Base-by-base conservation (phyloP, 306 rosid genomes). In the Hylodesmum podocarpum region DNA sequence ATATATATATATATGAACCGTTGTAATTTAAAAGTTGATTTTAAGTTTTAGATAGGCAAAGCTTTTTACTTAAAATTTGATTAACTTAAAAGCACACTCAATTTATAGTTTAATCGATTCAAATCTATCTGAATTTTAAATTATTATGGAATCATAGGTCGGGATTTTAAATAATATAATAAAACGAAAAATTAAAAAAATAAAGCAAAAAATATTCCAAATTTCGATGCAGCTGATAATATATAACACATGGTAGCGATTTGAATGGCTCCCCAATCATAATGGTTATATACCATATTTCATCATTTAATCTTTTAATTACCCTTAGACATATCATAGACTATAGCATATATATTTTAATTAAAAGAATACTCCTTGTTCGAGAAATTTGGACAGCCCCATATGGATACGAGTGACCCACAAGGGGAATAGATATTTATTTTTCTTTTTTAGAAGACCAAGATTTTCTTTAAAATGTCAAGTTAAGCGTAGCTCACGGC, bases 401-500 rank as follows among this genome's bases (percentile, higher is more conserved):
- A 80, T 76, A 82, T 80, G 84, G 84, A 77, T 70, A 68, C 72
- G 75, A 78, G 66, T 75, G 81, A 85, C 78, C 75, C 80, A 49
- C 57, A 12, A 22, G 14, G 18, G 57, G 0, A 3, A 28, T 51
- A n/a, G 2, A 18, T 27, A 0, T 58, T 58, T 28, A 58, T 58
- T 8, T 1, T 33, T 51, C 7, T 64, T 64, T 25, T 14, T 77
- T 25, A 46, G 43, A 55, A 40, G 74, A 72, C 77, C 76, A 78
- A 78, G 21, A 44, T 24, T 44, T 76, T 75, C 28, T 77, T 70
- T 7, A 4, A 53, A 71, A 72, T 51, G 46, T 55, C 33, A 65
- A 68, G 49, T 77, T 61, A 57, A 61, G 50, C 40, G 75, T 33
- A 72, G 51, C 44, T 70, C 18, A 71, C 41, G 72, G 53, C 54